phyloP scores from a whole-genome alignment of 2,329 filamentous ascomycete species.

The Alternaria consortialis region DNA sequence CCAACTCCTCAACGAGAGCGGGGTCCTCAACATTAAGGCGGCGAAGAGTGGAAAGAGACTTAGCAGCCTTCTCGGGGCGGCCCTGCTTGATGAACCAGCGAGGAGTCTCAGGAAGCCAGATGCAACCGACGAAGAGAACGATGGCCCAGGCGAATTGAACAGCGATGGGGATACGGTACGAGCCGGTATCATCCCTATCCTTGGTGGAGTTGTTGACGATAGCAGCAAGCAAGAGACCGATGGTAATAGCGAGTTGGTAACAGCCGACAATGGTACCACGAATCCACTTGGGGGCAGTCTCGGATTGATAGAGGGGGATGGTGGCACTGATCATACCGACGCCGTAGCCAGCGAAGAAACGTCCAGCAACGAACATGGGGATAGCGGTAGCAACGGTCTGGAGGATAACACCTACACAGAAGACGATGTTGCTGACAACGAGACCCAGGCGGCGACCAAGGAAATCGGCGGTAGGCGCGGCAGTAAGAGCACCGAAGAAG shows the following conservation, averaged over 20 bases:
- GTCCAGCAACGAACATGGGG: slow-evolving; percentile 52
- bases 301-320: slow-evolving; percentile 75
- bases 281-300: slow-evolving; percentile 78
- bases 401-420: slow-evolving; percentile 53
- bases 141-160: slow-evolving; percentile 79
- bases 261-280: slow-evolving; percentile 74
- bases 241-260: slow-evolving; percentile 77
- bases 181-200: slow-evolving; percentile 64
- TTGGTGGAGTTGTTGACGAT: slow-evolving; percentile 72
- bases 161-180: slow-evolving; percentile 79
- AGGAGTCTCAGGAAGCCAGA: slow-evolving; percentile 79
- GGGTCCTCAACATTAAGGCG: slow-evolving; percentile 67
- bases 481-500: slow-evolving; percentile 75
- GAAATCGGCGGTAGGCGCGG: slow-evolving; percentile 72
- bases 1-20: slow-evolving; percentile 68
- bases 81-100: slow-evolving; percentile 73
- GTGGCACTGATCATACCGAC: slow-evolving; percentile 53
- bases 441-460: slow-evolving; percentile 74
- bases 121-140: slow-evolving; percentile 67
- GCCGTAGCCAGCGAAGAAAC: slow-evolving; percentile 54
- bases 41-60: slow-evolving; percentile 69
- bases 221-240: slow-evolving; percentile 72
- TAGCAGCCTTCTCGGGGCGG: slow-evolving; percentile 69
- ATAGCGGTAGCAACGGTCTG: slow-evolving; percentile 49
- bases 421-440: slow-evolving; percentile 46